phyloP scores from a whole-genome alignment of 2,329 filamentous ascomycete species.

The Colletotrichum brevisporum region DNA sequence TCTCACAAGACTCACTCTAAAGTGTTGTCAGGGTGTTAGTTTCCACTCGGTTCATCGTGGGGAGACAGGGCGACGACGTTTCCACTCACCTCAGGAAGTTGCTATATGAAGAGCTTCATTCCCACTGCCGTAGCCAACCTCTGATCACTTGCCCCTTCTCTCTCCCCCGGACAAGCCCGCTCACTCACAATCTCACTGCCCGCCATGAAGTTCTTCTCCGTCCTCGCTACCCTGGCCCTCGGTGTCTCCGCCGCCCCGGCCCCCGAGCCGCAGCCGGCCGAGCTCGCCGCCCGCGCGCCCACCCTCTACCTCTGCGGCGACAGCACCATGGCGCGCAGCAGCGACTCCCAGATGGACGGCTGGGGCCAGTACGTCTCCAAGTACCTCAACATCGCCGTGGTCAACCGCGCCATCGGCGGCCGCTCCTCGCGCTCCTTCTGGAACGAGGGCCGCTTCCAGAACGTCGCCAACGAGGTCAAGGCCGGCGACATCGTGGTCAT shows the following conservation, averaged over 20 bases:
- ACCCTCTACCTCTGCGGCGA: slow-evolving; percentile 72
- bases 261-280: slow-evolving; percentile 15
- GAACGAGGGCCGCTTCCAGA: slow-evolving; percentile 75
- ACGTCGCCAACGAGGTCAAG: slow-evolving; percentile 66
- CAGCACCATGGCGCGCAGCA: slow-evolving; percentile 72
- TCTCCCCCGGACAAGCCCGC: not conserved
- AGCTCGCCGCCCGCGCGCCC: slow-evolving; percentile 36
- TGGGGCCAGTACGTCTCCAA: slow-evolving; percentile 74
- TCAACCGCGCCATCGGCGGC: slow-evolving; percentile 77
- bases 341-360: slow-evolving; percentile 62
- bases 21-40: not conserved
- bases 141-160: not conserved
- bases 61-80: not conserved
- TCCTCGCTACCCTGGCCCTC: slow-evolving; percentile 36
- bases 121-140: not conserved
- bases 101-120: not conserved
- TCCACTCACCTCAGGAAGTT: too few relatives aligned
- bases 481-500: slow-evolving; percentile 77
- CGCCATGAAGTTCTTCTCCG: slow-evolving; percentile 34
- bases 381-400: slow-evolving; percentile 56
- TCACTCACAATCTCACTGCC: not conserved
- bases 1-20: not conserved
- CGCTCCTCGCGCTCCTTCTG: slow-evolving; percentile 77
- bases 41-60: not conserved
- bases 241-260: slow-evolving; percentile 42